Evolutionary conservation across 1,284 basidiomycete species (phyloP).

Genomic region (Cutaneotrichosporon sp.): DNA sequence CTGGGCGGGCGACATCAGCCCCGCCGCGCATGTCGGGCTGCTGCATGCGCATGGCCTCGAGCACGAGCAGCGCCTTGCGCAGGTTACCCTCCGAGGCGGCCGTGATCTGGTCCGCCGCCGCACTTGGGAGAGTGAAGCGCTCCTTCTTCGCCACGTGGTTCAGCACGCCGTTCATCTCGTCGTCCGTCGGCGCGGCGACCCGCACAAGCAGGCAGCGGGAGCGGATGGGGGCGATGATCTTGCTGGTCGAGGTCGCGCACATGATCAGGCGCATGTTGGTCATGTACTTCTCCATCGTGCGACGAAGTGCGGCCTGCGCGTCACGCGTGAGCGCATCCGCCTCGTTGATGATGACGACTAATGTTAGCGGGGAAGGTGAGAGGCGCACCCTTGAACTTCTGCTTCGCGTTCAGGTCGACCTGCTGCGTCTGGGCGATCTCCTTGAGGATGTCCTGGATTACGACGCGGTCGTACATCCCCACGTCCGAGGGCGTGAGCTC

Average conservation of each 20-base stretch:
- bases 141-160: slow-evolving; percentile 79
- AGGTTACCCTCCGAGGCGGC: slow-evolving; percentile 85
- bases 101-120: slow-evolving; percentile 72
- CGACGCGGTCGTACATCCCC: slow-evolving; percentile 90
- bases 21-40: slow-evolving; percentile 73
- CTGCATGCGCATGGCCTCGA: slow-evolving; percentile 96
- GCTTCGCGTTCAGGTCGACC: slow-evolving; percentile 92
- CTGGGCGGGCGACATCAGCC: slow-evolving; percentile 85
- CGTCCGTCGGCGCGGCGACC: slow-evolving; percentile 80
- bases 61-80: slow-evolving; percentile 88
- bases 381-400: slow-evolving; percentile 88
- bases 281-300: slow-evolving; percentile 99
- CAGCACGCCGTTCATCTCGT: slow-evolving; percentile 83
- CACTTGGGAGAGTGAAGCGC: slow-evolving; percentile 74
- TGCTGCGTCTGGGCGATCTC: slow-evolving; percentile 99
- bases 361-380: not conserved
- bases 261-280: slow-evolving; percentile 95
- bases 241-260: slow-evolving; percentile 95
- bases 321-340: slow-evolving; percentile 93
- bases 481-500: slow-evolving; percentile 99
- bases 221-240: slow-evolving; percentile 95
- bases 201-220: slow-evolving; percentile 91
- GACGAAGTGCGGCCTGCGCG: slow-evolving; percentile 92
- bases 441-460: slow-evolving; percentile 96
- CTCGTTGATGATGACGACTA: slow-evolving; percentile 96